These are phyloP conservation scores for Massariosphaeria phaeospora DNA, from an alignment of 495 filamentous ascomycete species.

Conservation along the genomic window DNA sequence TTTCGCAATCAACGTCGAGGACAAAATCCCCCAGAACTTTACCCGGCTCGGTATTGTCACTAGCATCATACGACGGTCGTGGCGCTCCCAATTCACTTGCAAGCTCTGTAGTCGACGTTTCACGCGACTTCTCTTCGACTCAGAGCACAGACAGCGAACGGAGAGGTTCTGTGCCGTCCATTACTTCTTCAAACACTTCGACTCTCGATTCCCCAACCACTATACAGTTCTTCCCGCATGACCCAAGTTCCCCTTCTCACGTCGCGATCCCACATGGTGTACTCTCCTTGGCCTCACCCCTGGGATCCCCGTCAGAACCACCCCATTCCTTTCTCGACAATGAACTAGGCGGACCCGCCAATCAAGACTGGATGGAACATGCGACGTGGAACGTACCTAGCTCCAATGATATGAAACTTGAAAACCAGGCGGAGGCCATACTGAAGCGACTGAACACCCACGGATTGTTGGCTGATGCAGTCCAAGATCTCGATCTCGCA, in stretches of 20 bases:
- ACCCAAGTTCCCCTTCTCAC: slow-evolving; percentile 12
- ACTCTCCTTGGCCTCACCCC: no score
- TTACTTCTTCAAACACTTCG: not conserved
- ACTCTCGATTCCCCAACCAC: slow-evolving; percentile 21
- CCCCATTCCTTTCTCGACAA: no score
- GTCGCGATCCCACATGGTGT: no score
- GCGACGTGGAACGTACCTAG: no score
- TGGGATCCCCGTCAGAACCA: no score
- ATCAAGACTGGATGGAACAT: no score
- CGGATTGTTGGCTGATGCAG: not conserved
- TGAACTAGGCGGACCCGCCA: no score
- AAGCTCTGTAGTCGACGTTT: not conserved
- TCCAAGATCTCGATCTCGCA: not conserved
- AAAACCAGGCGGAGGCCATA: not conserved
- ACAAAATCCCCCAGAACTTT: not conserved
- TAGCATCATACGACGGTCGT: slow-evolving; percentile 9
- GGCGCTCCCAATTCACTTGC: not conserved
- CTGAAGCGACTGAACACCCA: not conserved
- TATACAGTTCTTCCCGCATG: slow-evolving; percentile 24
- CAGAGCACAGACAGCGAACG: not conserved
- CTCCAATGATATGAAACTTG: no score
- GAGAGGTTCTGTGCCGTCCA: slow-evolving; percentile 13
- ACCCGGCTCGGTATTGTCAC: slow-evolving; percentile 4
- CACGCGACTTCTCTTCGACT: not conserved
- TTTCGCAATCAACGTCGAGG: not conserved